Conservation (phyloP, 2,329 filamentous ascomycete species). For the Thielaviopsis ethacetica region DNA sequence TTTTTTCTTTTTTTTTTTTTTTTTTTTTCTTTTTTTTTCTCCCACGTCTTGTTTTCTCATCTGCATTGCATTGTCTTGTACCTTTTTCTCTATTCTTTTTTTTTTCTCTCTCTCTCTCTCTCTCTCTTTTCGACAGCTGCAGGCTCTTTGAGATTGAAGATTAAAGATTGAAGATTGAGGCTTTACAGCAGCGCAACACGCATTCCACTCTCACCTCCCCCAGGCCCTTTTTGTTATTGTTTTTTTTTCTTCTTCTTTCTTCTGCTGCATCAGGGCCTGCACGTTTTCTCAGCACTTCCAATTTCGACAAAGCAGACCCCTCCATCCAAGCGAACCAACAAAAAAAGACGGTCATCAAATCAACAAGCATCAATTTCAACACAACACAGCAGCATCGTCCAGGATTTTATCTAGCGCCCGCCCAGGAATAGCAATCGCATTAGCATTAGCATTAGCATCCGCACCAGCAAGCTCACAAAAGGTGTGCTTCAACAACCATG, state of each 20-base stretch:
- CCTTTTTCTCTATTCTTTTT: background rate
- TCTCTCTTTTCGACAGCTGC: background rate
- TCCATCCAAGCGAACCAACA: background rate
- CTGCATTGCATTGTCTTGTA: background rate
- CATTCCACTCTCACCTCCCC: background rate
- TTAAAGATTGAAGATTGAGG: no score
- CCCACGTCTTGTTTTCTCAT: background rate
- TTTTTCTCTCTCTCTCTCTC: background rate
- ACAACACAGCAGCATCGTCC: no score
- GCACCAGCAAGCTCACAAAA: background rate
- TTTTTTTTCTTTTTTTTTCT: constrained; percentile 8
- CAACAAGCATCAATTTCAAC: no score
- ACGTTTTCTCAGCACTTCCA: background rate
- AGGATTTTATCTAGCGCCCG: no score
- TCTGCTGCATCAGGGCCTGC: no score
- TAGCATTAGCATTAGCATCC: background rate
- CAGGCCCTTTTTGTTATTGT: background rate
- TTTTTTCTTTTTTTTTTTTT: constrained; percentile 9
- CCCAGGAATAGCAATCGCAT: background rate
- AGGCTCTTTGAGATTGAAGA: background rate
- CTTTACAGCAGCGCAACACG: background rate
- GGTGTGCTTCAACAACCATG: constrained; percentile 1
- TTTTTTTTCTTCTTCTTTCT: background rate
- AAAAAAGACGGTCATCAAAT: background rate
- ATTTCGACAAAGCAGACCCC: background rate